Base-by-base conservation (phyloP, 257 asterid genomes). In the Schizonepeta tenuifolia region DNA sequence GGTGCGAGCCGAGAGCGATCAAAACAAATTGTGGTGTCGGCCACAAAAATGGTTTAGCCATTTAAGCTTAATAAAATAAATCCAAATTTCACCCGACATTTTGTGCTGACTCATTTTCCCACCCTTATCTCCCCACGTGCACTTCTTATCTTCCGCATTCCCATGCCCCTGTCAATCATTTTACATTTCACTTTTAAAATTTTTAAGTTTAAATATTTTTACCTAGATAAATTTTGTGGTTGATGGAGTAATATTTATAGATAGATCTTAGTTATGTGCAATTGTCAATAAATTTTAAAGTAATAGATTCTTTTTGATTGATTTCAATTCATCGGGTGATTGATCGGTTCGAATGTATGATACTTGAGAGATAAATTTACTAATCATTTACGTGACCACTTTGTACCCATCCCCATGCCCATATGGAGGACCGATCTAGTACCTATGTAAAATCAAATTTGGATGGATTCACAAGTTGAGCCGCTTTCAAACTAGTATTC, bases 111-210 rank as follows among this genome's bases (percentile, higher is more conserved):
- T 79, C 83, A 80, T 66, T 71, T 71, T 69, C 49, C 61, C 78
- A 80, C 70, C 81, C 84, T 76, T 80, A 76, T 80, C 81, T 68
- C 26, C 73, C 81, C 84, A 80, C 84, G 84, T 80, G 84, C 84
- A 49, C 40, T 69, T 69, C 72, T 71, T 77, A 79, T 74, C 75
- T 31, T 65, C 67, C 40, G 55, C 35, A 20, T 73, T 50, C 74
- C 66, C 55, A 53, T 31, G 7, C 51, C 77, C 43, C 41, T 28
- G 31, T 40, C 28, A 65, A 44, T 71, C 60, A 65, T 71, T 56
- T 58, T 9, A 2, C 35, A 14, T 66, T 58, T 33, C 50, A 7
- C 17, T 62, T 8, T 6, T 18, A 31, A 31, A 31, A 36, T 6
- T 6, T 36, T 35, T 7, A 36, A 7, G 7, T 31, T 67, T 22